Base-by-base conservation (phyloP, 805 yeast species). In the Sugiyamaella valdiviana region DNA sequence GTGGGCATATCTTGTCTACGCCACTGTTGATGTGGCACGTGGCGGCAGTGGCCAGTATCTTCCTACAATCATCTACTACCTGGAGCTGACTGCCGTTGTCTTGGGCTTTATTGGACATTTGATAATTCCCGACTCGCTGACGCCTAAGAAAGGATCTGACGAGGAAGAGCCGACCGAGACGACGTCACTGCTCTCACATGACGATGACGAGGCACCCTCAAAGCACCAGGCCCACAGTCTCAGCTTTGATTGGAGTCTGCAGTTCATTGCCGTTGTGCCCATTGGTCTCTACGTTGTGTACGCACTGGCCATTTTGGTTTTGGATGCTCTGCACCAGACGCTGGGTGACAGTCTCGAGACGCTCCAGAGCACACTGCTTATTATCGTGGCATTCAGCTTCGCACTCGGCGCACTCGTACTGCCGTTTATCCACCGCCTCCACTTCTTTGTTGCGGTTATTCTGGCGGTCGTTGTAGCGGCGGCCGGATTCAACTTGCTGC, bases 201-300 rank as follows among this genome's bases (percentile, higher is more conserved):
- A 26, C n/a, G 32, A 26, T 7, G 32, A 26, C 19, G 37, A 41
- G 15, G 24, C 44, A 6, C 24, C 44, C 38, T 19, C 29, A 45
- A 22, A 22, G 21, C 14, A 9, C 23, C 39, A 16, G 23, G 36
- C 50, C 35, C 26, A 36, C n/a, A 15, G 12, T 45, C 41, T 35
- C 36, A 45, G 82, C 37, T 86, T 83, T 60, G 95, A 84, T 58
- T 89, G 96, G 96, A 73, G 82, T 14, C 54, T 86, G 15, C 95
- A 89, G 63, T 87, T 78, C 58, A 55, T 85, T 26, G 52, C 81
- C 1, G 62, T 83, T 15, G 86, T 83, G 12, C 96, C 96, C 2
- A 45, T 83, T 12, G 67, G 83, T 1, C 68, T 80, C 2, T 72
- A 76, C 29, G 59, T 82, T 32, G 59, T 81, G n/a, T 74, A 78